Percentiles rank a stretch among this genome's conserved stretches.
Evolutionary conservation across 2,329 filamentous ascomycete genomes (phyloP).

Genomic region (Camptophora hylomeconis): DNA sequence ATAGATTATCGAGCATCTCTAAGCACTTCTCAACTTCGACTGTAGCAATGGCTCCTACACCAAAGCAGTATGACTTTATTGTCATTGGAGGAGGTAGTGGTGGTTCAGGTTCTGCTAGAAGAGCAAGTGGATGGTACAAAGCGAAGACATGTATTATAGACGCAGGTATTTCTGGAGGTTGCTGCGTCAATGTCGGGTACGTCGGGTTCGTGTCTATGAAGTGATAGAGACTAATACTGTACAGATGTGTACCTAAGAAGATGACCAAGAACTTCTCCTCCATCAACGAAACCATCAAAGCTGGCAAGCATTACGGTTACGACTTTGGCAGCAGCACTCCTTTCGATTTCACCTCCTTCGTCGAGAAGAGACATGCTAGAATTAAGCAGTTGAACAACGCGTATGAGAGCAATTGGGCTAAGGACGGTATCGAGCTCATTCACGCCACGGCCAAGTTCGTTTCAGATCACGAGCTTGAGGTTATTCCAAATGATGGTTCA

Average conservation of each 20-base stretch:
- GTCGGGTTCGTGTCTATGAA: constrained; percentile 8
- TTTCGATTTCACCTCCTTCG: constrained; percentile 35
- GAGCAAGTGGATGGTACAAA: constrained; percentile 39
- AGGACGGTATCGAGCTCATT: constrained; percentile 37
- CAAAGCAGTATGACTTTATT: constrained; percentile 41
- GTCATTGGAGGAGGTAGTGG: constrained; percentile 42
- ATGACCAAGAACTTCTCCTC: constrained; percentile 41
- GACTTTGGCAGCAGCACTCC: constrained; percentile 29
- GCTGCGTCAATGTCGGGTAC: constrained; percentile 42
- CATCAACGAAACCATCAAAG: constrained; percentile 34
- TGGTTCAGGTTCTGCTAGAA: constrained; percentile 36
- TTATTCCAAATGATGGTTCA: constrained; percentile 28
- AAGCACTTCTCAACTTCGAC: constrained; percentile 28
- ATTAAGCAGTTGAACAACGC: constrained; percentile 33
- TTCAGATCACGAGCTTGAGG: constrained; percentile 31
- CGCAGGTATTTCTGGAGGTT: constrained; percentile 34
- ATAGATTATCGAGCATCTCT: constrained; percentile 27
- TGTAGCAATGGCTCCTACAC: constrained; percentile 31
- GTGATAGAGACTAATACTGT: not conserved
- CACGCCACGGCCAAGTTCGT: constrained; percentile 36
- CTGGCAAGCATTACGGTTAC: constrained; percentile 35
- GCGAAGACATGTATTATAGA: constrained; percentile 39
- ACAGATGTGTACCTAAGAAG: constrained; percentile 39
- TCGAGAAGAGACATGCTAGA: constrained; percentile 32
- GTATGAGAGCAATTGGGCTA: constrained; percentile 38